These are phyloP conservation scores for Saccharomycopsis sp. DNA, from an alignment of 805 yeast genomes.

Conservation along the genomic window DNA sequence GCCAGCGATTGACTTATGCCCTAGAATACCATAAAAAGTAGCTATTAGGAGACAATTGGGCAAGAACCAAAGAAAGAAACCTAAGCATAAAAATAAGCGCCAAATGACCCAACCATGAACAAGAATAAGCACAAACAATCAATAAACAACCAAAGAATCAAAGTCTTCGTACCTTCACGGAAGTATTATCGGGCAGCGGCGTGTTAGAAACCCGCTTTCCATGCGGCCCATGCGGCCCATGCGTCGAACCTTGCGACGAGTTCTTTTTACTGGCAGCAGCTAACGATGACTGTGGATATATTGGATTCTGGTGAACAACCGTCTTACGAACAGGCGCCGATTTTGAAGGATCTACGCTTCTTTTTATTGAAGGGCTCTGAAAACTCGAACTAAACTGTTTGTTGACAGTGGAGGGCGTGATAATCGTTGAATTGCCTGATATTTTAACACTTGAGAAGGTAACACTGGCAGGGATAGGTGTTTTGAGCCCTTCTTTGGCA, in stretches of 20 bases:
- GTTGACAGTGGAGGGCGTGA: slow-evolving; percentile 33
- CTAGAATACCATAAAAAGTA: no score
- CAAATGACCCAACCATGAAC: no score
- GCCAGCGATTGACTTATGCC: no score
- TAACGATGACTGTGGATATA: slow-evolving; percentile 13
- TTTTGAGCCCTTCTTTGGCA: background rate
- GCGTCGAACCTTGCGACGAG: background rate
- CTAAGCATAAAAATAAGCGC: no score
- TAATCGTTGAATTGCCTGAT: slow-evolving; percentile 49
- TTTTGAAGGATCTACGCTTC: slow-evolving; percentile 60
- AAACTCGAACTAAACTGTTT: slow-evolving; percentile 50
- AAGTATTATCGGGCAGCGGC: background rate
- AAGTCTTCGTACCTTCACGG: background rate
- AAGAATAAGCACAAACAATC: no score
- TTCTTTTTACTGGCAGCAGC: background rate
- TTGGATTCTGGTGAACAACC: slow-evolving; percentile 18
- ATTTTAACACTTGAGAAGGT: slow-evolving; percentile 60
- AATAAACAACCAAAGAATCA: background rate
- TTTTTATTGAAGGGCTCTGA: slow-evolving; percentile 46
- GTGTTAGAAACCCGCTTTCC: background rate
- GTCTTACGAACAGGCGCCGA: slow-evolving; percentile 56
- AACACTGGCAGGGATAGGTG: slow-evolving; percentile 22
- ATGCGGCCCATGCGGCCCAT: no score
- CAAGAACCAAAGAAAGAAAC: no score
- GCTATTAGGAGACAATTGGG: no score